Evolutionary conservation across 345 rosid species (phyloP).

Genomic region (Ailanthus altissimus): DNA sequence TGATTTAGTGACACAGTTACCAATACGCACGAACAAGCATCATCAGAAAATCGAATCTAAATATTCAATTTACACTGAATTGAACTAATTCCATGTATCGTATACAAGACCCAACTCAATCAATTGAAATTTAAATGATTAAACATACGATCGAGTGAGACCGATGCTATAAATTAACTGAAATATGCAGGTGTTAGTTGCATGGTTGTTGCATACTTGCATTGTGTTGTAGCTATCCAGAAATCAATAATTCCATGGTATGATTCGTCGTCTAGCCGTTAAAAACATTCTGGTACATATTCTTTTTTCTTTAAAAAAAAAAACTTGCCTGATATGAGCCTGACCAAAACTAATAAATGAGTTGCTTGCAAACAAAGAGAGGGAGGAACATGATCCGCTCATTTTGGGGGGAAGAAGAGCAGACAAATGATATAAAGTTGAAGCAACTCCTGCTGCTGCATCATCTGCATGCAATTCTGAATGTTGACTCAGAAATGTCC

Average conservation of each 20-base stretch:
- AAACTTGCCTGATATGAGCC: too few relatives aligned
- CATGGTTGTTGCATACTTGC: background rate
- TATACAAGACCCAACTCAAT: too few relatives aligned
- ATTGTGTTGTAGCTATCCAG: background rate
- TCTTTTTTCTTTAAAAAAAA: too few relatives aligned
- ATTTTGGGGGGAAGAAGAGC: conserved; percentile 8
- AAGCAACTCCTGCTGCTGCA: conserved; percentile 14
- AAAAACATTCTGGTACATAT: background rate
- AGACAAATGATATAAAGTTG: conserved; percentile 22
- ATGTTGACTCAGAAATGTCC: background rate
- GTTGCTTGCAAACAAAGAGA: conserved; percentile 19
- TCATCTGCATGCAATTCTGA: background rate
- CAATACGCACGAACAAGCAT: too few relatives aligned
- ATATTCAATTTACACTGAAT: too few relatives aligned
- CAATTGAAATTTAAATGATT: background rate
- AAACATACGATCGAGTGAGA: background rate
- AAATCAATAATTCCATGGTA: background rate
- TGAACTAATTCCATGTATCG: too few relatives aligned
- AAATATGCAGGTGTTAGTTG: background rate
- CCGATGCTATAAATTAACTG: background rate
- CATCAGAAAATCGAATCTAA: too few relatives aligned
- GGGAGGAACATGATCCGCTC: conserved; percentile 35
- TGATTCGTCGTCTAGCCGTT: background rate
- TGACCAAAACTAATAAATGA: background rate
- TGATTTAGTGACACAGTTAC: too few relatives aligned